Evolutionary conservation across 108 stramenopile species (phyloP), one percentile per base, ranked within the genome.

Genomic region (Asterionellopsis glacialis): DNA sequence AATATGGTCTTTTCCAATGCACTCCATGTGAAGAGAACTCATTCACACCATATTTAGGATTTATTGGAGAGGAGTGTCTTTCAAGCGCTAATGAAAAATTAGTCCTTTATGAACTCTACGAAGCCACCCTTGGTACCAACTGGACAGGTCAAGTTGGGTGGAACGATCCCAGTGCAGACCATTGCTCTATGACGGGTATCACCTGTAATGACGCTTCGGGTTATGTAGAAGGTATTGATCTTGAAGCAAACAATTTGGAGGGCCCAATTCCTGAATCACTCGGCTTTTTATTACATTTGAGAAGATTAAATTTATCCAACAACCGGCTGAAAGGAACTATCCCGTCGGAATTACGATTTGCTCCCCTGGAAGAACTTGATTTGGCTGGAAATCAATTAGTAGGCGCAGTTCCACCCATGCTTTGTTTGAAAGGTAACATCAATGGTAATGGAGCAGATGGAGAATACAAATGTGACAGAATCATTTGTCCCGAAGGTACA

Each of bases 301-400:
- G 51, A 38, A 48, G 57, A 23, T 59, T 80, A 15, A 47, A 76
- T 55, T 49, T 80, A 12, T 53, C 70, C 45, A 40, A 68, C 59
- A 80, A 80, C 54, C 41, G 57, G 15, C 50, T 80, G 23, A 71
- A 67, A 19, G 79, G 79, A 27, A 62, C 69, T 50, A 23, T 80
- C 22, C 79, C 79, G 0, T 70, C 69, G 21, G 79, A 80, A 43
- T 69, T 80, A 16, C 43, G 79, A 27, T 76, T 80, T 48, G 45
- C 68, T 28, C 63, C 71, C 2, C 58, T 80, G 3, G 63, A 49
- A 41, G 16, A 45, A 38, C 63, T 80, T 41, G 62, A 76, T 51
- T 16, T 80, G 1, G 47, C 48, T 12, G 68, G 69, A 4, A 73
- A 72, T 47, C 45, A 49, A 19, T 7, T 80, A 25, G 43, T 56